Evolutionary conservation across 148 eudicot genomes (phyloP), one percentile per base, ranked within the genome.

Genomic region (Vaccinium darrowii): DNA sequence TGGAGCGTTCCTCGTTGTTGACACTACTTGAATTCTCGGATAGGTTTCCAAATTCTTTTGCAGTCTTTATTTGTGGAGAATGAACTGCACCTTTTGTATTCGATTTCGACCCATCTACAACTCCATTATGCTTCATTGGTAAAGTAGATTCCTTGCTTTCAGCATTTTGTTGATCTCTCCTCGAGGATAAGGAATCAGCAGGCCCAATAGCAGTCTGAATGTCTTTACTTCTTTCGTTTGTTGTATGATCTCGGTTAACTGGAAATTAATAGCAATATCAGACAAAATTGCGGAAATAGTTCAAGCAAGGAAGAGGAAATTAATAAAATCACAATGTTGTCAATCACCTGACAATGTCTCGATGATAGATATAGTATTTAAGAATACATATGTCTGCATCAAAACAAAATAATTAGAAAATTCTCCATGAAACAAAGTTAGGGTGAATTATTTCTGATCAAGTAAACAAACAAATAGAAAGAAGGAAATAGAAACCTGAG

Each of bases 331-430:
- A 27, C 76, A 78, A 78, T 23, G 86, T 30, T 58, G 27, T 53
- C 39, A 86, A 81, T 92, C 76, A 97, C 99, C 99, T 88, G 98
- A 73, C 79, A 97, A 89, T 33, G 98, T 97, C 77, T 97, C 94
- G 65, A 97, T 88, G 81, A 95, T 95, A 71, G 99, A 93, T 83
- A 97, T 92, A 86, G 99, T 91, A 82, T 95, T 91, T 81, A 98
- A 93, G 88, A 97, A 97, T 62, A 90, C 85, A 84, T 97, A 97
- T 63, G 97, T 95, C 99, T 97, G 98, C 92, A 90, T 19, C 73
- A 87, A 76, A 84, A 85, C 76, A 79, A 80, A 25, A 76, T n/a
- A 82, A 79, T 85, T 71, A 80, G 57, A 80, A 78, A 53, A 39
- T 52, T 77, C 27, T 57, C 39, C 72, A 30, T 43, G 57, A 73